Conservation (phyloP, 1,139 yeast species). For the Zygotorulaspora mrakii region DNA sequence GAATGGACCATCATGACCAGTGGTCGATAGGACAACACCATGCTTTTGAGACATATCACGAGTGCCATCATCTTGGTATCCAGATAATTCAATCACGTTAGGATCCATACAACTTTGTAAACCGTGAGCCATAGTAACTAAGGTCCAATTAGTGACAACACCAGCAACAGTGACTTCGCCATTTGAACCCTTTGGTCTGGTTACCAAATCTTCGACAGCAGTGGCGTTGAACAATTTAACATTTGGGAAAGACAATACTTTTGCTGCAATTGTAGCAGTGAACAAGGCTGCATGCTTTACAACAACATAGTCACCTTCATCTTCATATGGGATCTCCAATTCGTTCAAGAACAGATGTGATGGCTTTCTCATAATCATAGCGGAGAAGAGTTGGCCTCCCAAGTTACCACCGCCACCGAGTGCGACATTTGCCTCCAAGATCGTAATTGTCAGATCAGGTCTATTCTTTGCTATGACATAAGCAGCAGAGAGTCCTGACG, state of each 20-base stretch:
- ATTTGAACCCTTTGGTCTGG: constrained; percentile 53
- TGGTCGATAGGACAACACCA: constrained; percentile 65
- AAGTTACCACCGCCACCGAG: constrained; percentile 84
- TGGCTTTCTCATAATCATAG: constrained; percentile 78
- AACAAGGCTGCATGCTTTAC: constrained; percentile 79
- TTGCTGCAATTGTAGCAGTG: constrained; percentile 67
- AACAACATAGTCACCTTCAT: constrained; percentile 76
- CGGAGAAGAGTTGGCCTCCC: constrained; percentile 76
- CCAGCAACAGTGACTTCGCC: constrained; percentile 69
- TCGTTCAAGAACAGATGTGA: constrained; percentile 66
- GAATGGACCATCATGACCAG: constrained; percentile 82
- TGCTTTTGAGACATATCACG: constrained; percentile 43
- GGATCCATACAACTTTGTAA: constrained; percentile 84
- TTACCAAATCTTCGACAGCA: constrained; percentile 75
- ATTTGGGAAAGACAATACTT: constrained; percentile 67
- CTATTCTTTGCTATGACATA: constrained; percentile 67
- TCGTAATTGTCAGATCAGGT: constrained; percentile 73
- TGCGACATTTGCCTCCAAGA: constrained; percentile 68
- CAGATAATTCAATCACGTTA: constrained; percentile 53
- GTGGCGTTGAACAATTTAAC: constrained; percentile 78
- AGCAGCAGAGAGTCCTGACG: constrained; percentile 75
- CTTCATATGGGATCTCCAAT: constrained; percentile 64
- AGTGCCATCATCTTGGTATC: constrained; percentile 35
- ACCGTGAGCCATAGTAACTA: constrained; percentile 72
- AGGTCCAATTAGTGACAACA: constrained; percentile 80